phyloP scores from a whole-genome alignment of 805 yeast genomes.

The Komagataella ulmi region DNA sequence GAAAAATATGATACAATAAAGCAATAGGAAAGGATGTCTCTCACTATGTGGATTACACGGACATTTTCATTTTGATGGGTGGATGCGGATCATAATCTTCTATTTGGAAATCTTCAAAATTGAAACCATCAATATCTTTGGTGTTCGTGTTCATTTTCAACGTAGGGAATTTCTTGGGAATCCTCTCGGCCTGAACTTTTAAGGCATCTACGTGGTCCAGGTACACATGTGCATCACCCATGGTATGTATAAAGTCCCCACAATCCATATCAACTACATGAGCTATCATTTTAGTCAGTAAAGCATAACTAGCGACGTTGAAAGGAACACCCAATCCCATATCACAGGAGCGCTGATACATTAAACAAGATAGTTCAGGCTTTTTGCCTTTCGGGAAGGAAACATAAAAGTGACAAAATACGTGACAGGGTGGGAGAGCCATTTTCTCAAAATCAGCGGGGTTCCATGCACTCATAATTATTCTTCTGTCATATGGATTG shows the following conservation, averaged over 20 bases:
- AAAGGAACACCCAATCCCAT: slow-evolving; percentile 99
- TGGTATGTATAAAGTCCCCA: slow-evolving; percentile 87
- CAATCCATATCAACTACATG: slow-evolving; percentile 90
- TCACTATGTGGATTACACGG: slow-evolving; percentile 40
- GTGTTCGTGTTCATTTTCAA: slow-evolving; percentile 58
- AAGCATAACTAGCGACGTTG: slow-evolving; percentile 92
- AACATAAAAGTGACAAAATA: slow-evolving; percentile 90
- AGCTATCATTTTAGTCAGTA: slow-evolving; percentile 89
- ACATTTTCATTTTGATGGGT: slow-evolving; percentile 91
- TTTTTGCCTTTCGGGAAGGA: slow-evolving; percentile 50
- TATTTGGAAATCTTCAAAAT: slow-evolving; percentile 78
- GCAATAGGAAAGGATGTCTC: neutral
- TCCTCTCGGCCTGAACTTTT: slow-evolving; percentile 61
- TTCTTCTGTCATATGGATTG: slow-evolving; percentile 90
- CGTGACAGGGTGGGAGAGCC: slow-evolving; percentile 99
- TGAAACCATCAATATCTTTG: slow-evolving; percentile 71
- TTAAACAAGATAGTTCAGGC: slow-evolving; percentile 71
- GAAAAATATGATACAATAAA: neutral
- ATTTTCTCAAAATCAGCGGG: slow-evolving; percentile 87
- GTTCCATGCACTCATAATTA: slow-evolving; percentile 95
- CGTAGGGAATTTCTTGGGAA: slow-evolving; percentile 73
- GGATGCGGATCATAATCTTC: slow-evolving; percentile 69
- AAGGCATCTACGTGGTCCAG: slow-evolving; percentile 88
- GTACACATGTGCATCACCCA: slow-evolving; percentile 97
- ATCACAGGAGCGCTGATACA: slow-evolving; percentile 97